Evolutionary conservation across 805 yeast genomes (phyloP).

Genomic region (Ogataea pilisensis): DNA sequence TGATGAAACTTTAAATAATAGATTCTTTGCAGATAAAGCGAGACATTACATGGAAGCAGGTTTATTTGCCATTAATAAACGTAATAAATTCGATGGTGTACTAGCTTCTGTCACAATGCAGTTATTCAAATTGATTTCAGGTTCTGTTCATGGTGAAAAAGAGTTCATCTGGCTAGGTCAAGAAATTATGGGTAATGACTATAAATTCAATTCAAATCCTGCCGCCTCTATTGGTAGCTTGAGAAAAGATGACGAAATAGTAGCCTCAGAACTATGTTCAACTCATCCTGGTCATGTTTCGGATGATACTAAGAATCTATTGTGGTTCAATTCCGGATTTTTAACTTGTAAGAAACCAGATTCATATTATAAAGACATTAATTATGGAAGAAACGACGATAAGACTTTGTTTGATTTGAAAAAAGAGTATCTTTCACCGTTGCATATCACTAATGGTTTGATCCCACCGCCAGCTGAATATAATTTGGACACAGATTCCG

Average conservation of each 20-base stretch:
- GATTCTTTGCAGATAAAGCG: slow-evolving; percentile 39
- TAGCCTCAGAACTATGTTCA: slow-evolving; percentile 48
- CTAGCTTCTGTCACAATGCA: slow-evolving; percentile 41
- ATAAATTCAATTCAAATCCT: slow-evolving; percentile 45
- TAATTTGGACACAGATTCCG: slow-evolving; percentile 15
- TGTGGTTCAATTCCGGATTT: slow-evolving; percentile 74
- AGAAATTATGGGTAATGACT: slow-evolving; percentile 50
- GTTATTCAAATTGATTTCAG: slow-evolving; percentile 38
- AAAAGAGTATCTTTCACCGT: slow-evolving; percentile 35
- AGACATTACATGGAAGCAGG: slow-evolving; percentile 49
- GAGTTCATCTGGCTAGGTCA: slow-evolving; percentile 75
- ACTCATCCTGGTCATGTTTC: slow-evolving; percentile 61
- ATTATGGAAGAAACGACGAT: slow-evolving; percentile 26
- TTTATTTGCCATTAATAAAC: slow-evolving; percentile 42
- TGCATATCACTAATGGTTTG: slow-evolving; percentile 42
- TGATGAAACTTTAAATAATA: slow-evolving; percentile 32
- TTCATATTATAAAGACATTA: slow-evolving; percentile 36
- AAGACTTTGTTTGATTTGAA: slow-evolving; percentile 29
- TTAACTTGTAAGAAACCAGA: slow-evolving; percentile 49
- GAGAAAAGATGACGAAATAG: slow-evolving; percentile 26
- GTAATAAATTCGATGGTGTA: slow-evolving; percentile 45
- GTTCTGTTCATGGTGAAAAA: slow-evolving; percentile 73
- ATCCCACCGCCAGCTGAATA: slow-evolving; percentile 51
- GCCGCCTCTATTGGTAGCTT: slow-evolving; percentile 55
- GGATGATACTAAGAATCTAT: slow-evolving; percentile 45